Conservation (phyloP, 2,329 filamentous ascomycete genomes). For the Penicillium sp. region DNA sequence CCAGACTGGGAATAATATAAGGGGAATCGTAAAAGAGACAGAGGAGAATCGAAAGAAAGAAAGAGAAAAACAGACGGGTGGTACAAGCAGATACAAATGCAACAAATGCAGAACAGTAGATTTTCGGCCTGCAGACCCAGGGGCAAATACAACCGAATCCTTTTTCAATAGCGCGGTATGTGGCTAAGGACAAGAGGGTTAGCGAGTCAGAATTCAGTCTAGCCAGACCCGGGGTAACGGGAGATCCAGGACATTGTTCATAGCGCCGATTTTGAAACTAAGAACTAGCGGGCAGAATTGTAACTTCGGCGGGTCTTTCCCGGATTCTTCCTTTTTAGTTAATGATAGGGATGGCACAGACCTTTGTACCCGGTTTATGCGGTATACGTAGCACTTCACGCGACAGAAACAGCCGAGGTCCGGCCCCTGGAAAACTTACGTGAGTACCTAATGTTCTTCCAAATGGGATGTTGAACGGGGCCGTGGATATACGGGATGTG, state of each 20-base stretch:
- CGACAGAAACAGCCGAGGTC: not conserved
- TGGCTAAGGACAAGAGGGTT: not conserved
- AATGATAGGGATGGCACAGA: conserved; percentile 1
- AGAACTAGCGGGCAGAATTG: not conserved
- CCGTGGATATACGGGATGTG: not conserved
- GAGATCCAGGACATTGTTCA: conserved; percentile 4
- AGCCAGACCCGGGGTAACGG: conserved; percentile 7
- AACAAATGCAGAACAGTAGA: not conserved
- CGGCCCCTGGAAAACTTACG: not conserved
- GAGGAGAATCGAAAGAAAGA: not conserved
- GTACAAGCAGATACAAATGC: conserved; percentile 4
- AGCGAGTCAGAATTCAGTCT: not conserved
- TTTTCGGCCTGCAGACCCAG: not conserved
- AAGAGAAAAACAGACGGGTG: not conserved
- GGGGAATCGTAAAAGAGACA: not conserved
- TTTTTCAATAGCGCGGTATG: not conserved
- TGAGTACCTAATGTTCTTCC: not conserved
- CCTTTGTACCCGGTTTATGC: not conserved
- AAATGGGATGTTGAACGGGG: not conserved
- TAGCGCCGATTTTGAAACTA: not conserved
- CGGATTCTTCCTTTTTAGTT: not conserved
- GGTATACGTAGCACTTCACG: not conserved
- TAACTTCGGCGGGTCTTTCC: no score
- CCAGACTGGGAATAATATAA: not conserved
- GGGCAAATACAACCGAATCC: not conserved